Base-by-base conservation (phyloP, 768 basidiomycete species). In the Lentinula edodes region DNA sequence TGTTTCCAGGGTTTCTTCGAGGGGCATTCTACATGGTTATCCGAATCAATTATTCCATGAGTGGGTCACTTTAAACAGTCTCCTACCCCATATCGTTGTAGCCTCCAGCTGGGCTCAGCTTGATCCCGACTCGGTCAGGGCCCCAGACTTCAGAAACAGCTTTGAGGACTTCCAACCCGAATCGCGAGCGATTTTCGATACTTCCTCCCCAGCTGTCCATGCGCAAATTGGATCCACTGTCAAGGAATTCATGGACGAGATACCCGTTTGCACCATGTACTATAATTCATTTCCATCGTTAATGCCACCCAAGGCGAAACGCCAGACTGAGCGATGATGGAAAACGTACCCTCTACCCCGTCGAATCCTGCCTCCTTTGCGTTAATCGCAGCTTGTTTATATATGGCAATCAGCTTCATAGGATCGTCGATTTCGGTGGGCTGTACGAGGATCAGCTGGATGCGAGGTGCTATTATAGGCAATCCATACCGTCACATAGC, bases 151-250 rank as follows among this genome's bases (percentile, higher is more conserved):
- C 67, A 38, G 67, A 61, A 39, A 73, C 48, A n/a, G 66, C 72
- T 38, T 75, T 69, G 43, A 75, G 60, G 20, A 71, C 73, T 65
- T 78, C 76, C 20, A 77, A 66, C 1, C 67, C 65, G 67, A 82
- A 81, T 6, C 78, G 67, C 1, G 69, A 64, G 18, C 81, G 71
- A 67, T 80, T 79, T 66, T 79, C 75, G 32, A 76, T 52, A 12
- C 70, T 71, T 0, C 80, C 80, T 10, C 81, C 81, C 73, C 76
- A 82, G 52, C 70, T 53, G 71, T 78, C 78, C 10, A 72, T 76
- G 32, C 77, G 74, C 38, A 70, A 63, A 70, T 80, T 78, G 51
- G 71, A 63, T 1, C 63, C 66, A 45, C 58, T 58, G 62, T 75
- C 72, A 41, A 76, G 61, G 68, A 78, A 77, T 60, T 77, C 72